phyloP scores from a whole-genome alignment of 2,329 filamentous ascomycete genomes.

The Ophioceras dolichostomum region DNA sequence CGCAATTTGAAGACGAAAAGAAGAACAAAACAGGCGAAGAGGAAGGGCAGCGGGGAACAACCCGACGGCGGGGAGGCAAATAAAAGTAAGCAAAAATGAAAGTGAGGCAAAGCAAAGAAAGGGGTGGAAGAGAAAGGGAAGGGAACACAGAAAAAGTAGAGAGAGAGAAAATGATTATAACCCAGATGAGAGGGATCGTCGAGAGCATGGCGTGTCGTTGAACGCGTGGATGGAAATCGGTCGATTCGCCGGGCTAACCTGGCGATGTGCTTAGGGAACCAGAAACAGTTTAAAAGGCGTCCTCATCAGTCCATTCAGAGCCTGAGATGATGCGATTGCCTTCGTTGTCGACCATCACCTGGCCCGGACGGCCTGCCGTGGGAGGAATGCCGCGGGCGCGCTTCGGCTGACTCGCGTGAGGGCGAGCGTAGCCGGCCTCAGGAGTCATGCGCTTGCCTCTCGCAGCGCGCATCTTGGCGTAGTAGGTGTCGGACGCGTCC shows the following conservation, averaged over 20 bases:
- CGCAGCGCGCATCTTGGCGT: slow-evolving; percentile 61
- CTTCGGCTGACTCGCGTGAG: slow-evolving; percentile 31
- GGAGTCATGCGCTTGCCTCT: slow-evolving; percentile 52
- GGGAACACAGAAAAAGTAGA: slow-evolving; percentile 5
- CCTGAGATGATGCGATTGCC: slow-evolving; percentile 51
- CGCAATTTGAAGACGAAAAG: not conserved
- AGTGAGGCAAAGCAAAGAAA: slow-evolving; percentile 2
- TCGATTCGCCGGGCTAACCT: too few species aligned
- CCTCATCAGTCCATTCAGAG: slow-evolving; percentile 57
- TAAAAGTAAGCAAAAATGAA: slow-evolving; percentile 1
- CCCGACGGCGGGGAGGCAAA: not conserved
- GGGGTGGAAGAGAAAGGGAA: slow-evolving; percentile 4
- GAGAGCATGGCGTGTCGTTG: too few species aligned
- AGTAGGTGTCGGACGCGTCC: slow-evolving; percentile 68
- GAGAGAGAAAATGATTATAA: not conserved
- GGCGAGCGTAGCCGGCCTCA: slow-evolving; percentile 28
- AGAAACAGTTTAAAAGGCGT: slow-evolving; percentile 41
- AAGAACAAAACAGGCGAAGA: not conserved
- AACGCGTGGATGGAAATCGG: too few species aligned
- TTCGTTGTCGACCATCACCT: slow-evolving; percentile 40
- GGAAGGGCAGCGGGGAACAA: too few species aligned
- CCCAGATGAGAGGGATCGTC: not conserved
- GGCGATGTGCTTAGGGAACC: too few species aligned
- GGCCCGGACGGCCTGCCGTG: slow-evolving; percentile 27
- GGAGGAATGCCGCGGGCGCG: slow-evolving; percentile 41